Evolutionary conservation across 83 land plant species (phyloP).

Genomic region (Picea abies): DNA sequence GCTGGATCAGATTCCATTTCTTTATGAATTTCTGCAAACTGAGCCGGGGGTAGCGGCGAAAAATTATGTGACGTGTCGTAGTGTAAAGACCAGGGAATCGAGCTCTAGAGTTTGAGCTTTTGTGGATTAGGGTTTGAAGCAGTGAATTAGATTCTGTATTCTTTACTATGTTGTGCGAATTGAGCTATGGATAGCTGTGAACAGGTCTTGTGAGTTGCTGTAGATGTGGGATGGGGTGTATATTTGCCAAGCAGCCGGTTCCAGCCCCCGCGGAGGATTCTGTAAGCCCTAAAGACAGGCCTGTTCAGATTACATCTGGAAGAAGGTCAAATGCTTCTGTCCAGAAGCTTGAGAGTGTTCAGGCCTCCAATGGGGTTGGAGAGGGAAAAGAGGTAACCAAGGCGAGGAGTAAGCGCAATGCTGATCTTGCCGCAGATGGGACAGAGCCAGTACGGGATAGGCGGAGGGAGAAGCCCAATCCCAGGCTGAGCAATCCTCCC

Average conservation of each 20-base stretch:
- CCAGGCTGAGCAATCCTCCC: conserved; percentile 39
- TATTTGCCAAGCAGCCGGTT: conserved; percentile 30
- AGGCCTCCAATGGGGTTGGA: background rate
- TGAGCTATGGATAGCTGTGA: background rate
- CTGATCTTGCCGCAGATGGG: background rate
- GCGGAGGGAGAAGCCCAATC: conserved; percentile 33
- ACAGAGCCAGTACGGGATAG: conserved; percentile 9
- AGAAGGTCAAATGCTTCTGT: conserved; percentile 3
- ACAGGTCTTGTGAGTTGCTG: background rate
- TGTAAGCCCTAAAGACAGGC: background rate
- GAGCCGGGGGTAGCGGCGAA: background rate
- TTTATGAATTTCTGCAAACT: too few species aligned
- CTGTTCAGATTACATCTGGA: conserved; percentile 1
- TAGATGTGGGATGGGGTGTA: conserved; percentile 31
- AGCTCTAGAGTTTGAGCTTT: background rate
- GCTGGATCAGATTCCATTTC: background rate
- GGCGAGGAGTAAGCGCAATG: conserved; percentile 13
- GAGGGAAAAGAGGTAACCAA: background rate
- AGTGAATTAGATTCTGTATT: too few species aligned
- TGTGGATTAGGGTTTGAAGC: too few species aligned
- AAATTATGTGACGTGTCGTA: background rate
- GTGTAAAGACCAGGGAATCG: background rate
- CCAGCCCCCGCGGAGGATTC: background rate
- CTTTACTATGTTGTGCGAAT: background rate
- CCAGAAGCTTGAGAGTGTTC: background rate